Base-by-base conservation (phyloP, 768 basidiomycete genomes). In the Lentinula lateritia region DNA sequence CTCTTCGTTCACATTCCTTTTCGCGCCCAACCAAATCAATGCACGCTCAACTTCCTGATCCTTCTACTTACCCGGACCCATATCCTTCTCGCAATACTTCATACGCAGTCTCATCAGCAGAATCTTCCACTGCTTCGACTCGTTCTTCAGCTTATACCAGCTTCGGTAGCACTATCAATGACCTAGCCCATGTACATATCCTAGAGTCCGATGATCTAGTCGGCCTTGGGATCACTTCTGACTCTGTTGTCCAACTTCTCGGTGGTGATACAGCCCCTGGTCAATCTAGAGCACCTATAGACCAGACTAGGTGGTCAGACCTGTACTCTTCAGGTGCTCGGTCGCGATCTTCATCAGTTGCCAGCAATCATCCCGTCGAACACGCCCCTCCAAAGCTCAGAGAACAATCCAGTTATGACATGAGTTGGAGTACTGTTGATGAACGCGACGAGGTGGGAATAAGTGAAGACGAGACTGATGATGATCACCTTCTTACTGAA, bases 61-160 rank as follows among this genome's bases (percentile, higher is more conserved):
- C 82, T 76, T 6, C 83, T 78, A 55, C 74, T 81, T 48, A 73
- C 77, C 58, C 75, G 79, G n/a, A 74, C 76, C 62, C 74, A 73
- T 41, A 76, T 75, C 54, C 73, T 75, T 38, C 87, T 87, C 3
- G 34, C 35, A 56, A 8, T 9, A 23, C 28, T 41, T 23, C 58
- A 3, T 60, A 50, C 48, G 78, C 86, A 15, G 83, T 90, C 58
- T 90, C 89, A 2, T 88, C 88, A 4, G 82, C 83, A 45, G 83
- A 84, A 50, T 89, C 92, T 0, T 87, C 88, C 28, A 84, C 87
- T 36, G 79, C 81, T 1, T 90, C 89, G 5, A 84, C 88, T 6
- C 82, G 90, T 54, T 91, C 90, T 7, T 89, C 89, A 4, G 89
- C 90, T 5, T 91, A 91, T 69, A 88, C 89, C 23, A 87, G 81